Evolutionary conservation across 2,329 filamentous ascomycete species (phyloP).

Genomic region (Thielaviopsis musarum): DNA sequence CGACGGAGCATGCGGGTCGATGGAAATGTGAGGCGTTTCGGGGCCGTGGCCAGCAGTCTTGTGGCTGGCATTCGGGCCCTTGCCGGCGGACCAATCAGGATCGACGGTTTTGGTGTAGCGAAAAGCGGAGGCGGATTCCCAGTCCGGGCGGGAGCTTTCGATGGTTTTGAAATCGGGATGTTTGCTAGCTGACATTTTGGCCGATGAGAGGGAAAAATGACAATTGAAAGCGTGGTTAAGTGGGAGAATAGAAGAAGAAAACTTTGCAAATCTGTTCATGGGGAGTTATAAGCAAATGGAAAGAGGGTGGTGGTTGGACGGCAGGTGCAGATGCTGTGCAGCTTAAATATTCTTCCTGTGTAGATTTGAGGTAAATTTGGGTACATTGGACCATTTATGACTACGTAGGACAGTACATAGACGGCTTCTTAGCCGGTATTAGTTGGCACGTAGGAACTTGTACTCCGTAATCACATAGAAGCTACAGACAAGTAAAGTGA

Average conservation of each 20-base stretch:
- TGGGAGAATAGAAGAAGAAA: not conserved
- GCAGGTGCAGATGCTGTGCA: not conserved
- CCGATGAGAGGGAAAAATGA: conserved; percentile 7
- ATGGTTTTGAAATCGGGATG: conserved; percentile 62
- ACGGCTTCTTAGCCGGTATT: too few relatives aligned
- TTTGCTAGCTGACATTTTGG: conserved; percentile 5
- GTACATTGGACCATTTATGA: too few relatives aligned
- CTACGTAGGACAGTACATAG: too few relatives aligned
- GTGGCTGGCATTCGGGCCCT: conserved; percentile 41
- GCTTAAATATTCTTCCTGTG: too few relatives aligned
- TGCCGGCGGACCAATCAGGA: conserved; percentile 48
- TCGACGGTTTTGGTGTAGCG: conserved; percentile 45
- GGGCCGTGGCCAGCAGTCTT: conserved; percentile 13
- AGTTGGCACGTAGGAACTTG: too few relatives aligned
- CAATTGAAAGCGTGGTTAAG: not conserved
- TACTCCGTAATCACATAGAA: too few relatives aligned
- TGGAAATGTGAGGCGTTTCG: conserved; percentile 48
- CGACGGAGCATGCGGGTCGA: conserved; percentile 62
- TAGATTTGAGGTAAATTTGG: too few relatives aligned
- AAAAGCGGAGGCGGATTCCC: conserved; percentile 31
- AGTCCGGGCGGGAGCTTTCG: conserved; percentile 48
- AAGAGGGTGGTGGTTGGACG: not conserved
- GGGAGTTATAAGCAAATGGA: not conserved
- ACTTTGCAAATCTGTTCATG: not conserved
- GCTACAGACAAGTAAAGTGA: too few relatives aligned